Evolutionary conservation across 495 filamentous ascomycete genomes (phyloP).

Genomic region (Xylaria telfairii): DNA sequence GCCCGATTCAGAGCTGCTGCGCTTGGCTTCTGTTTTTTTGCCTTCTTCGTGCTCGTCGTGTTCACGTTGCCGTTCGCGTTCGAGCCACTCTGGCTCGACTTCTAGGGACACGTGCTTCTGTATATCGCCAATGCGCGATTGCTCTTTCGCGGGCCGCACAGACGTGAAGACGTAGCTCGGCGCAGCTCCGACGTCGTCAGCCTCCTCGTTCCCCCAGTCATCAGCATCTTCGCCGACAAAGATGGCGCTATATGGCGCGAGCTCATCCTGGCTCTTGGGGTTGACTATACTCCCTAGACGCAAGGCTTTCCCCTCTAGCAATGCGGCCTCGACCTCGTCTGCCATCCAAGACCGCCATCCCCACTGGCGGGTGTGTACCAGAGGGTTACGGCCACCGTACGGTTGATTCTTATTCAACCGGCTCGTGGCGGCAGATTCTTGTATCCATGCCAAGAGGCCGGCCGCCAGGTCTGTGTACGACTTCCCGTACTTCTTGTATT

Average conservation of each 20-base stretch:
- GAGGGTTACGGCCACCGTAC: constrained; percentile 12
- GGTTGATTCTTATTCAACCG: constrained; percentile 14
- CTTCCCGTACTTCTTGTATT: constrained; percentile 30
- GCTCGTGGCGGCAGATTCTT: not conserved
- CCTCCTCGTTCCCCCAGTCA: constrained; percentile 29
- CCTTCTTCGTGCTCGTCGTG: not conserved
- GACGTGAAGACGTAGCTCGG: constrained; percentile 37
- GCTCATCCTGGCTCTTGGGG: constrained; percentile 3
- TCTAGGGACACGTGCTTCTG: constrained; percentile 41
- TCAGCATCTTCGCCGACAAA: constrained; percentile 33
- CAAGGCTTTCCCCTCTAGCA: constrained; percentile 36
- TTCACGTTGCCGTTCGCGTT: not conserved
- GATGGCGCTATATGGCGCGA: constrained; percentile 31
- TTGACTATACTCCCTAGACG: constrained; percentile 37
- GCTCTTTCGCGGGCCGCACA: not conserved
- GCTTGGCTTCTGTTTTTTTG: not conserved
- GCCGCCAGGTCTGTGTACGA: constrained; percentile 29
- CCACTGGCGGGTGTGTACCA: constrained; percentile 3
- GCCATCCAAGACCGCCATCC: constrained; percentile 34
- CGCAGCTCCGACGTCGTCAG: constrained; percentile 19
- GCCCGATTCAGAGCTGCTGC: not conserved
- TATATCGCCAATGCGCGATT: constrained; percentile 18
- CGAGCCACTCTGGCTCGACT: constrained; percentile 34
- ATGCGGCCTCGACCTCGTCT: constrained; percentile 31
- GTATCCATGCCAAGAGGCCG: constrained; percentile 9